A percentile compares a stretch with the other conserved stretches of the same genome.
These are phyloP conservation scores for Iberis amara DNA, from an alignment of 441 rosid species.

Conservation along the genomic window DNA sequence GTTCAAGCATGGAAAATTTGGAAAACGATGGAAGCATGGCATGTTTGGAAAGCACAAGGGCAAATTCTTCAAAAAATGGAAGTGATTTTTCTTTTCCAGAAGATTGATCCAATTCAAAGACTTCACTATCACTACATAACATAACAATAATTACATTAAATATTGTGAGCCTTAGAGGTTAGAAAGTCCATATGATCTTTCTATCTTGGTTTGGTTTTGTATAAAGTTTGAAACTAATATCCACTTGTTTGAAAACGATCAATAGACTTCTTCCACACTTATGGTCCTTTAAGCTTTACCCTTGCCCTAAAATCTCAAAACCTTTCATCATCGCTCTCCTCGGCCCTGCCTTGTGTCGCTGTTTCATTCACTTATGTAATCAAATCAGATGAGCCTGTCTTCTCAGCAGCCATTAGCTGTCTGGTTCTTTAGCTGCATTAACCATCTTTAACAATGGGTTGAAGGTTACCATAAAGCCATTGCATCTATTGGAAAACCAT, in stretches of 20 bases:
- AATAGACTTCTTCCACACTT: slow-evolving; percentile 13
- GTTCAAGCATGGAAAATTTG: slow-evolving; percentile 72
- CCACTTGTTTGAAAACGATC: slow-evolving; percentile 17
- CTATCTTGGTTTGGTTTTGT: slow-evolving; percentile 19
- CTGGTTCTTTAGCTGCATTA: slow-evolving; percentile 83
- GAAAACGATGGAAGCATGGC: slow-evolving; percentile 63
- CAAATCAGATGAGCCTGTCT: slow-evolving; percentile 90
- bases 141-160: slow-evolving; percentile 3
- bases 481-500: slow-evolving; percentile 51
- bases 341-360: slow-evolving; percentile 95
- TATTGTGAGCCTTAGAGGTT: slow-evolving; percentile 10
- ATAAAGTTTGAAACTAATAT: slow-evolving; percentile 16
- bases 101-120: slow-evolving; percentile 9
- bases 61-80: slow-evolving; percentile 59
- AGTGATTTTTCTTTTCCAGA: slow-evolving; percentile 31
- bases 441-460: slow-evolving; percentile 78
- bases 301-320: slow-evolving; percentile 71
- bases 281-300: slow-evolving; percentile 78
- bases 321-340: slow-evolving; percentile 75
- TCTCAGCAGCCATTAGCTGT: slow-evolving; percentile 77
- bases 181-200: slow-evolving; percentile 7
- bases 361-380: slow-evolving; percentile 89
- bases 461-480: slow-evolving; percentile 77
- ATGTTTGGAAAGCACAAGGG: slow-evolving; percentile 71
- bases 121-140: slow-evolving; percentile 3